phyloP scores from a whole-genome alignment of 192 early-diverging fungal species.

The Funneliformis geosporum region DNA sequence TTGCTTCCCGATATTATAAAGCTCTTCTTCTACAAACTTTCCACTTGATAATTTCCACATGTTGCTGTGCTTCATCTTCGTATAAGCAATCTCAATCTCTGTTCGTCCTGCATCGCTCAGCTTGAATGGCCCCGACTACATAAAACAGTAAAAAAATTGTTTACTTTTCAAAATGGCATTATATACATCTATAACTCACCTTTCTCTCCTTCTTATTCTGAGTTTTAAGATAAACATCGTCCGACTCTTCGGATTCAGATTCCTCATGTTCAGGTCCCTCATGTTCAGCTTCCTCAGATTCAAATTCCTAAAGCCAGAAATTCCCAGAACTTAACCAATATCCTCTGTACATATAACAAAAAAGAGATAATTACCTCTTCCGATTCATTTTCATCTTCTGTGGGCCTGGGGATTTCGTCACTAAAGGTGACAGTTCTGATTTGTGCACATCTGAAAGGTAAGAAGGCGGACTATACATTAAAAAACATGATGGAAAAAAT shows the following conservation, averaged over 20 bases:
- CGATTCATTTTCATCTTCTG: neutral
- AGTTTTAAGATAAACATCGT: neutral
- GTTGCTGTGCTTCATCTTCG: no score
- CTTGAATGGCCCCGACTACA: no score
- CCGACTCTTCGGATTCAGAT: neutral
- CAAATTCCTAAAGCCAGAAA: neutral
- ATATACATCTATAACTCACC: neutral
- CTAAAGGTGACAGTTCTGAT: neutral
- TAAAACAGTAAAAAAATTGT: no score
- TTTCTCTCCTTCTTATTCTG: neutral
- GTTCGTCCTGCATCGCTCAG: no score
- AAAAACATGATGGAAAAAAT: neutral
- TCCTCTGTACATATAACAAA: neutral
- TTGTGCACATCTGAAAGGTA: neutral
- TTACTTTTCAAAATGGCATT: no score
- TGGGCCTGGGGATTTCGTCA: neutral
- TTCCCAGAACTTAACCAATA: constrained; percentile 5
- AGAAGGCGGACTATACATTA: neutral
- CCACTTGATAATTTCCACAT: no score
- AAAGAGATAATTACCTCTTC: neutral
- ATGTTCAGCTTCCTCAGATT: neutral
- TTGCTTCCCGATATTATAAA: no score
- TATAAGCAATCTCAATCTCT: no score
- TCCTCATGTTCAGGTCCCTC: neutral
- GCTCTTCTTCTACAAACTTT: no score